These are phyloP conservation scores for Sicyos edulis DNA, from an alignment of 306 rosid genomes.

Conservation along the genomic window DNA sequence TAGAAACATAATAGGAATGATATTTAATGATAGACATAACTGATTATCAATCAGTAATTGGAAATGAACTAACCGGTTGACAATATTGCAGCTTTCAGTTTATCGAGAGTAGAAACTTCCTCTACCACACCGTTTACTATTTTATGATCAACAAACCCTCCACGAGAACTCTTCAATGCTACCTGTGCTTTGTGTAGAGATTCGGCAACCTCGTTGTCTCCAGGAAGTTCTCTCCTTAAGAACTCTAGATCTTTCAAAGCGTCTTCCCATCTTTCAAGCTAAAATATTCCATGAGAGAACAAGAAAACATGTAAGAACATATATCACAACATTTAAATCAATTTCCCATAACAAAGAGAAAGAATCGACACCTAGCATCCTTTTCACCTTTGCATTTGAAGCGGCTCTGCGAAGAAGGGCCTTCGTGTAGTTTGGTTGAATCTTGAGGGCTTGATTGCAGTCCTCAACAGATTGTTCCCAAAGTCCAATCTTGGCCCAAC, in stretches of 20 bases:
- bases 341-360: slow-evolving; percentile 12
- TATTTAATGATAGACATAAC: not conserved
- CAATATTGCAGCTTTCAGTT: slow-evolving; percentile 53
- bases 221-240: slow-evolving; percentile 65
- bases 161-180: slow-evolving; percentile 49
- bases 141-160: slow-evolving; percentile 29
- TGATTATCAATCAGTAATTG: not conserved
- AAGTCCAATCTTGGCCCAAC: slow-evolving; percentile 82
- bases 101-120: slow-evolving; percentile 55
- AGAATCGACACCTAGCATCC: not conserved
- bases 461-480: slow-evolving; percentile 90
- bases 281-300: slow-evolving; percentile 18
- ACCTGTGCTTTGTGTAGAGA: slow-evolving; percentile 58
- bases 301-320: slow-evolving; percentile 20
- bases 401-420: slow-evolving; percentile 80
- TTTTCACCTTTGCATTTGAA: slow-evolving; percentile 67
- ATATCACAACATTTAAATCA: slow-evolving; percentile 15
- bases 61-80: slow-evolving; percentile 52
- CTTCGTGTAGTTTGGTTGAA: slow-evolving; percentile 73
- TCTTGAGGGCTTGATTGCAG: slow-evolving; percentile 72
- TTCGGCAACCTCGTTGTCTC: slow-evolving; percentile 64
- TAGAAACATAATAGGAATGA: not conserved
- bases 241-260: slow-evolving; percentile 72
- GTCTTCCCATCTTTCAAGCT: slow-evolving; percentile 89
- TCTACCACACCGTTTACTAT: slow-evolving; percentile 73